Evolutionary conservation across 1,284 basidiomycete genomes (phyloP), one percentile per base, ranked within the genome.

Genomic region (Ceratorhiza oryzae-sativae): DNA sequence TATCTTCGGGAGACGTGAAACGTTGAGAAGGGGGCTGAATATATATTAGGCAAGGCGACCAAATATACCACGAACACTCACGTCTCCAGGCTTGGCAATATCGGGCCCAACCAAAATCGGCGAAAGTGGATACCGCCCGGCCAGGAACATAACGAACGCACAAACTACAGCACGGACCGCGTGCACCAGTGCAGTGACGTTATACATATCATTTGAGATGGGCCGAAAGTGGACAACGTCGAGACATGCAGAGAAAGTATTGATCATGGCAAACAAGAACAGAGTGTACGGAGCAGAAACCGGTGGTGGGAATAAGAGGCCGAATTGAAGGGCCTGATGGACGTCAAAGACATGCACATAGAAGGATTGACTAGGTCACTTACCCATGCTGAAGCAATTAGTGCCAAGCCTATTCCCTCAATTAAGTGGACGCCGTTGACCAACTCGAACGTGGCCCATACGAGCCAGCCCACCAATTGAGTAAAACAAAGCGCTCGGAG

Each of bases 1-100:
- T 82, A 77, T 94, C 92, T 79, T 95, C 92, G 2, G 89, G 88
- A 77, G 85, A 84, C 2, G 87, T 84, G 34, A 85, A 77, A 10
- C 77, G 75, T 67, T 79, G 81, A 6, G 86, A 86, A 2, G 88
- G 86, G 12, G 81, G 53, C 73, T 74, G 48, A 51, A 41, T 30
- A n/a, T 20, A 23, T 9, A 15, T 71, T 18, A 62, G 71, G 25
- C 6, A 63, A 15, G 30, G 25, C 25, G 36, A 23, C 15, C 6
- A n/a, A 27, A 32, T n/a, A 20, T 46, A 25, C 39, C 18, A 48
- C 36, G 39, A 3, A 34, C n/a, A 59, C 67, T 39, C 20, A 70
- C 67, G 9, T 59, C 67, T 46, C 67, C 67, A 20, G 39, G 13
- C 34, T 55, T 70, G 30, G 71, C 58, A 12, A 72, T 42, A 5